Conservation (phyloP, 2,329 filamentous ascomycete species). For the Penicillium aurantiogriseum region DNA sequence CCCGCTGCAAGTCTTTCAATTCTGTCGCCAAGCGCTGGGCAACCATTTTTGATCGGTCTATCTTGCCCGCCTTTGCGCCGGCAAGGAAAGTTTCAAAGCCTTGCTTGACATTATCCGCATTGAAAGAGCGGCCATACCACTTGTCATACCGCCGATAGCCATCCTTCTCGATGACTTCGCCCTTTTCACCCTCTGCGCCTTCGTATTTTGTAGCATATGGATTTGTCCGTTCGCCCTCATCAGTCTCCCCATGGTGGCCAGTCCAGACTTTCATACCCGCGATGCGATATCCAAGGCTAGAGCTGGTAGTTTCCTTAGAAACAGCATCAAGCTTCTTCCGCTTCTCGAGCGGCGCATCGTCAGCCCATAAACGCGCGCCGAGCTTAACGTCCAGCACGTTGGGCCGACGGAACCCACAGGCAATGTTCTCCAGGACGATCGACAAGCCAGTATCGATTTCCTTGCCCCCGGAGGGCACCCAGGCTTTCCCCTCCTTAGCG, state of each 20-base stretch:
- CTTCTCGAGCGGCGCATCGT: slow-evolving; percentile 61
- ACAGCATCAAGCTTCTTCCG: slow-evolving; percentile 60
- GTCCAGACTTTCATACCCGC: slow-evolving; percentile 64
- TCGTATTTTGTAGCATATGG: slow-evolving; percentile 44
- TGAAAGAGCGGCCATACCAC: slow-evolving; percentile 62
- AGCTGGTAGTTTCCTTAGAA: slow-evolving; percentile 58
- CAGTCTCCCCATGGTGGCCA: slow-evolving; percentile 34
- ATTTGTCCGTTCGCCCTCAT: slow-evolving; percentile 34
- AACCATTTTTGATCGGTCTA: slow-evolving; percentile 46
- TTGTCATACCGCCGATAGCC: slow-evolving; percentile 64
- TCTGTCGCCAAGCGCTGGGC: slow-evolving; percentile 43
- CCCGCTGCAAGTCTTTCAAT: slow-evolving; percentile 46
- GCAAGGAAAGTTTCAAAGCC: slow-evolving; percentile 60
- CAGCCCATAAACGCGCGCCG: slow-evolving; percentile 80
- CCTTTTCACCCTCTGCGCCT: slow-evolving; percentile 46
- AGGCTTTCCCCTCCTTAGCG: slow-evolving; percentile 28
- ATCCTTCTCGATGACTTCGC: slow-evolving; percentile 47
- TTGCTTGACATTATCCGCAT: slow-evolving; percentile 53
- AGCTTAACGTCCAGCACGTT: slow-evolving; percentile 95
- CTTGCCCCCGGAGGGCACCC: slow-evolving; percentile 54
- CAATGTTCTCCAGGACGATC: slow-evolving; percentile 81
- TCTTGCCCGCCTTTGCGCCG: slow-evolving; percentile 41
- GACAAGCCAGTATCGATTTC: slow-evolving; percentile 74
- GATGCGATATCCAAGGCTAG: slow-evolving; percentile 61
- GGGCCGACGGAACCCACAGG: slow-evolving; percentile 74